These are phyloP conservation scores for Globisporangium sylvaticum DNA, from an alignment of 352 stramenopile species.

Conservation along the genomic window DNA sequence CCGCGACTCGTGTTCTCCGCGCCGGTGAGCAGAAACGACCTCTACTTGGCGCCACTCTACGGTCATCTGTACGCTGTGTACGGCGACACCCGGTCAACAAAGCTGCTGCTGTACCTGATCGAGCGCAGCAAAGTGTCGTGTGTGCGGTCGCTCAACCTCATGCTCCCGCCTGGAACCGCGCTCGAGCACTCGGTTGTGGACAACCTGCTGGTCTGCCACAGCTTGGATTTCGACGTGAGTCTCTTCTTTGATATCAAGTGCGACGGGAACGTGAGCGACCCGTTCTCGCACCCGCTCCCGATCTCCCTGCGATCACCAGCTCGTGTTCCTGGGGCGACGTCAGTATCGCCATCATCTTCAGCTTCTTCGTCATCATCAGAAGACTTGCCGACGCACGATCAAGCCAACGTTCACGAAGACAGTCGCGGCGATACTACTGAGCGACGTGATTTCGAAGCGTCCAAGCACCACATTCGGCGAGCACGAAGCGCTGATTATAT, in stretches of 20 bases:
- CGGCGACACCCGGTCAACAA: conserved; percentile 44
- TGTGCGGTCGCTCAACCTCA: conserved; percentile 68
- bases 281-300: conserved; percentile 69
- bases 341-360: conserved; percentile 9
- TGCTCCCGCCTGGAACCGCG: conserved; percentile 52
- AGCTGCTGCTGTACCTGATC: conserved; percentile 76
- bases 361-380: conserved; percentile 10
- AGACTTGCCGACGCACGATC: neutral
- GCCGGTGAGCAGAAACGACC: conserved; percentile 40
- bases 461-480: conserved; percentile 13
- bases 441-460: neutral
- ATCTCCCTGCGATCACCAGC: conserved; percentile 41
- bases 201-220: conserved; percentile 81
- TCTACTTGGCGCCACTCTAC: conserved; percentile 70
- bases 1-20: conserved; percentile 70
- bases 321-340: neutral
- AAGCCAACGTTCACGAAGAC: neutral
- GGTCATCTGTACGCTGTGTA: conserved; percentile 65
- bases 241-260: conserved; percentile 81
- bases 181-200: conserved; percentile 78
- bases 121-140: conserved; percentile 57
- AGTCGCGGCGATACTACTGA: neutral
- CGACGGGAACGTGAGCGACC: conserved; percentile 46
- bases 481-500: conserved; percentile 25
- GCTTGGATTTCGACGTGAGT: conserved; percentile 73